phyloP scores from a whole-genome alignment of 805 yeast genomes.

The Teunomyces stri region DNA sequence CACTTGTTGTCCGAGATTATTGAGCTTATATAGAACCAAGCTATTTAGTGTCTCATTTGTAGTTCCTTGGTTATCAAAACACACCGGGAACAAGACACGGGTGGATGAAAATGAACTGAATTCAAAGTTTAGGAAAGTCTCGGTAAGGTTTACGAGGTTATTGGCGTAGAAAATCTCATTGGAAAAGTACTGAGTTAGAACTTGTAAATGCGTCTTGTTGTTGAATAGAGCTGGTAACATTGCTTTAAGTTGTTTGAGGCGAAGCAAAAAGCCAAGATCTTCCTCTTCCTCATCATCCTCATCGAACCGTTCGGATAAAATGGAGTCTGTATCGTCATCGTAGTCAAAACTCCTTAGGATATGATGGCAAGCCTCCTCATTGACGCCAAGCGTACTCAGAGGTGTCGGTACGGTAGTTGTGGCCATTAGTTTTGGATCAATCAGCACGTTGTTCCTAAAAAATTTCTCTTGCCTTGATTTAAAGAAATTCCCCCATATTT shows the following conservation, averaged over 20 bases:
- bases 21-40: slow-evolving; percentile 6
- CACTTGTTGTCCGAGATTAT: slow-evolving; percentile 5
- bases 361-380: neutral
- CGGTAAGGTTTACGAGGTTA: slow-evolving; percentile 9
- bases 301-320: neutral
- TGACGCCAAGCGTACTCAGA: neutral
- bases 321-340: slow-evolving; percentile 2
- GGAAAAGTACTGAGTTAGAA: slow-evolving; percentile 11
- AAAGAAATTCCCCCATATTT: neutral
- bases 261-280: neutral
- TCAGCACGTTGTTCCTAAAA: neutral
- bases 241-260: slow-evolving; percentile 4
- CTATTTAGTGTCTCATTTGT: neutral
- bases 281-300: neutral
- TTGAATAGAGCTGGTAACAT: slow-evolving; percentile 7
- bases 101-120: slow-evolving; percentile 5
- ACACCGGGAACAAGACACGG: slow-evolving; percentile 5
- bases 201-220: neutral
- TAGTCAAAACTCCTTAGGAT: neutral
- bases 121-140: slow-evolving; percentile 10
- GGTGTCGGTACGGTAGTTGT: neutral
- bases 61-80: neutral
- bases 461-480: neutral
- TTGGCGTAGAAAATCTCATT: slow-evolving; percentile 15
- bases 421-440: neutral